Conservation (phyloP, 331 rosid species). For the Acacia pycnantha region DNA sequence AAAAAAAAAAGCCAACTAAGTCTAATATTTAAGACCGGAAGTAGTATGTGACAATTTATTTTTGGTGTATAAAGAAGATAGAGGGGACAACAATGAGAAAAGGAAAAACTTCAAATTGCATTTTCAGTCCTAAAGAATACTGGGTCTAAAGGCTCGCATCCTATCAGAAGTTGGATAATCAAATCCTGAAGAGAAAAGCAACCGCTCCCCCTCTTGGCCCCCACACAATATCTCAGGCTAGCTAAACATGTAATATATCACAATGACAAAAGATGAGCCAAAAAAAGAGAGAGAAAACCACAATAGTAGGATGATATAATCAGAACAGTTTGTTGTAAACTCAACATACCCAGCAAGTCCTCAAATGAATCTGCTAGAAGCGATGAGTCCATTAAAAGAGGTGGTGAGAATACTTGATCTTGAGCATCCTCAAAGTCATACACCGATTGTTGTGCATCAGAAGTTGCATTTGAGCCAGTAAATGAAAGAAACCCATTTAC, state of each 20-base stretch:
- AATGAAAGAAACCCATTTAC: slow-evolving; percentile 79
- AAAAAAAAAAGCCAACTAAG: too few relatives aligned
- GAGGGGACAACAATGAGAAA: not conserved
- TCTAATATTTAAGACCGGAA: too few relatives aligned
- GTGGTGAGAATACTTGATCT: slow-evolving; percentile 92
- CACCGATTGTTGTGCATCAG: slow-evolving; percentile 59
- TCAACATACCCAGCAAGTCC: slow-evolving; percentile 87
- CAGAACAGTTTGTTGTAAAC: slow-evolving; percentile 21
- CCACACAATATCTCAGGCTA: not conserved
- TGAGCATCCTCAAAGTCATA: slow-evolving; percentile 77
- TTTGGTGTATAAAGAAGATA: not conserved
- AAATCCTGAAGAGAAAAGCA: not conserved
- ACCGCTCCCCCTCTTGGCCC: not conserved
- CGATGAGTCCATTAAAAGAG: slow-evolving; percentile 80
- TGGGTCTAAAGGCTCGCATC: not conserved
- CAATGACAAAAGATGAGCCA: slow-evolving; percentile 3
- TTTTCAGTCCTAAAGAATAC: slow-evolving; percentile 6
- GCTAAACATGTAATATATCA: slow-evolving; percentile 8
- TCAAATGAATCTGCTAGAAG: slow-evolving; percentile 78
- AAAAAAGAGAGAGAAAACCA: not conserved
- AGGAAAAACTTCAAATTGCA: not conserved
- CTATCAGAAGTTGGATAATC: too few relatives aligned
- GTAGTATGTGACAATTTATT: not conserved
- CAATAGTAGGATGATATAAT: slow-evolving; percentile 4
- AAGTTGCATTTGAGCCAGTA: slow-evolving; percentile 66